These are phyloP conservation scores for Metschnikowia borealis DNA, from an alignment of 805 yeast genomes.

Conservation along the genomic window DNA sequence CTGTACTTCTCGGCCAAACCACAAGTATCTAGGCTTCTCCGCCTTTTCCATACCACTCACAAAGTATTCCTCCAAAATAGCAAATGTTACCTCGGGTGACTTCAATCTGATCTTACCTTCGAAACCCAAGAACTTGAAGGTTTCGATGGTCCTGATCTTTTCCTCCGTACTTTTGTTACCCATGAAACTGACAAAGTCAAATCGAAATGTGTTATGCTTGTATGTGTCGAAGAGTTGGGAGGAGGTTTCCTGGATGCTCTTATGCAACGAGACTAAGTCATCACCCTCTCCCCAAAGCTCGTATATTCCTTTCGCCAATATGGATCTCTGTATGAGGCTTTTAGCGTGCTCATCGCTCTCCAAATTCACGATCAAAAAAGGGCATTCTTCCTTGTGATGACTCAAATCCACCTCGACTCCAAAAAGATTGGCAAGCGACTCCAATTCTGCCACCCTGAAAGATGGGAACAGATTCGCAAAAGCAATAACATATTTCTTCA, in stretches of 20 bases:
- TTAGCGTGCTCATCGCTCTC: slow-evolving; percentile 65
- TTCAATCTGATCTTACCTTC: slow-evolving; percentile 78
- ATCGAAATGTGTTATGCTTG: slow-evolving; percentile 60
- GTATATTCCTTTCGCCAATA: slow-evolving; percentile 71
- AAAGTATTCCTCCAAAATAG: slow-evolving; percentile 71
- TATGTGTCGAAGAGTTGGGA: slow-evolving; percentile 34
- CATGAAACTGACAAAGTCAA: slow-evolving; percentile 74
- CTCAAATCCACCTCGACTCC: slow-evolving; percentile 56
- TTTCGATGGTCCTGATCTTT: slow-evolving; percentile 62
- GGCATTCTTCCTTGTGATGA: slow-evolving; percentile 52
- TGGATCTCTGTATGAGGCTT: slow-evolving; percentile 59
- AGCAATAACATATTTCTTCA: slow-evolving; percentile 67
- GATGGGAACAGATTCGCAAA: slow-evolving; percentile 80
- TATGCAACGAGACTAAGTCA: slow-evolving; percentile 55
- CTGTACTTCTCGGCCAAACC: slow-evolving; percentile 73
- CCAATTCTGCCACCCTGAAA: slow-evolving; percentile 79
- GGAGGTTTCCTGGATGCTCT: slow-evolving; percentile 34
- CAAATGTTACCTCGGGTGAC: slow-evolving; percentile 64
- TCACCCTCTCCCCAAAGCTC: slow-evolving; percentile 79
- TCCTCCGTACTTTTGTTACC: slow-evolving; percentile 53
- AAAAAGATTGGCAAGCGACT: slow-evolving; percentile 70
- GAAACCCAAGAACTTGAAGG: slow-evolving; percentile 65
- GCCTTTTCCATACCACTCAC: slow-evolving; percentile 46
- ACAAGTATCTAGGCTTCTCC: slow-evolving; percentile 49
- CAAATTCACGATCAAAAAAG: slow-evolving; percentile 68